These are phyloP conservation scores for Balamuthia mandrillaris DNA, from an alignment of 208 protist species.

Conservation along the genomic window DNA sequence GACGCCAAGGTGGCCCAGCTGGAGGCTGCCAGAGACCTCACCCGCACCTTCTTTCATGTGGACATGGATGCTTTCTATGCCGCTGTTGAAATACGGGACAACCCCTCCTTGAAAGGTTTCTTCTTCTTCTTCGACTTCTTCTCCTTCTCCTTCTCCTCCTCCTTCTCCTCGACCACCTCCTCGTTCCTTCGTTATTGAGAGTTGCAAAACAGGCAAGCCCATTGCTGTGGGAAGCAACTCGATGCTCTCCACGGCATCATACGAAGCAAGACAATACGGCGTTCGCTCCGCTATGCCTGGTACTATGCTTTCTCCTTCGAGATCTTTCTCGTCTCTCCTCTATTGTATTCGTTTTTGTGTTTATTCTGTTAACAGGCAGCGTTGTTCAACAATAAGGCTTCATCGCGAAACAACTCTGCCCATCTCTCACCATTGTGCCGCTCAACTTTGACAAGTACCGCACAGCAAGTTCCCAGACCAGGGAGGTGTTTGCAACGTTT, in stretches of 20 bases:
- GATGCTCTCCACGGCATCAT: slow-evolving; percentile 57
- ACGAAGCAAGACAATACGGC: slow-evolving; percentile 54
- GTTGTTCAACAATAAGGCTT: no score
- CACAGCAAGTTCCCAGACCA: neutral
- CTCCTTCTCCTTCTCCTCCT: neutral
- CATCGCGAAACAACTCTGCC: slow-evolving; percentile 13
- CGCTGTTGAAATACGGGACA: slow-evolving; percentile 46
- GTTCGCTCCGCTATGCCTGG: slow-evolving; percentile 55
- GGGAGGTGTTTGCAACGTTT: neutral
- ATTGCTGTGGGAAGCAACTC: slow-evolving; percentile 50
- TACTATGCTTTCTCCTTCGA: neutral
- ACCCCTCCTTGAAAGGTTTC: slow-evolving; percentile 35
- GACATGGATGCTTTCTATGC: slow-evolving; percentile 60
- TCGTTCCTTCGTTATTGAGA: no score
- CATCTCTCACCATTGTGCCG: neutral
- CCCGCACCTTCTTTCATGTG: slow-evolving; percentile 37
- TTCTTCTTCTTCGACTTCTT: neutral
- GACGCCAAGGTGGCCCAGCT: slow-evolving; percentile 34
- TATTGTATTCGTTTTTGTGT: neutral
- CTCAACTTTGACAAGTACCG: slow-evolving; percentile 34
- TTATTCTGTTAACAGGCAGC: no score
- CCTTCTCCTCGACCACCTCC: neutral
- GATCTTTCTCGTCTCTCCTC: neutral
- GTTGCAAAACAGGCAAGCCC: neutral
- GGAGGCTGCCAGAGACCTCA: neutral